Conservation (phyloP, 306 rosid species). For the Vigna mungo region DNA sequence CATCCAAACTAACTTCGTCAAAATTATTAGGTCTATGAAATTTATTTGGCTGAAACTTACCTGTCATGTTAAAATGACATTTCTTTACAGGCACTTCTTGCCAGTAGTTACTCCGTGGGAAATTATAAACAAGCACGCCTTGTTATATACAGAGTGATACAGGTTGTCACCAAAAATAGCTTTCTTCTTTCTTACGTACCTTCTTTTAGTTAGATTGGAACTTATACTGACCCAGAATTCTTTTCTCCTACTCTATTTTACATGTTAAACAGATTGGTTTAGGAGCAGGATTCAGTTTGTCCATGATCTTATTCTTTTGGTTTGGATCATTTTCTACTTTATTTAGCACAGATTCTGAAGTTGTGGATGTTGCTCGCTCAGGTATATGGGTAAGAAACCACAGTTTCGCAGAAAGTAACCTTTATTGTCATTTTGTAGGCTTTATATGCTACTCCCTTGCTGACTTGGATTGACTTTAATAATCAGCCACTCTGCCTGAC, state of each 20-base stretch:
- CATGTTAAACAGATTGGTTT: slow-evolving; percentile 73
- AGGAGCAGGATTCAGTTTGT: slow-evolving; percentile 68
- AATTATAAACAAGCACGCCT: slow-evolving; percentile 76
- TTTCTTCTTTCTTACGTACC: background rate
- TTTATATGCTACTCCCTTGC: background rate
- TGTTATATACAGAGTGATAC: slow-evolving; percentile 71
- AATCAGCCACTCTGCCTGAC: slow-evolving; percentile 4
- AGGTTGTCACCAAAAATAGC: slow-evolving; percentile 54
- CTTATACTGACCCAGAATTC: slow-evolving; percentile 37
- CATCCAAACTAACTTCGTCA: background rate
- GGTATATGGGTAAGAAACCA: slow-evolving; percentile 77
- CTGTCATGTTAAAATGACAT: slow-evolving; percentile 33
- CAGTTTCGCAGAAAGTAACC: slow-evolving; percentile 13
- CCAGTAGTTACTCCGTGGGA: slow-evolving; percentile 74
- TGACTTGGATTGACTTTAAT: background rate
- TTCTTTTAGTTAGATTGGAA: slow-evolving; percentile 22
- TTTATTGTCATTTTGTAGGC: slow-evolving; percentile 13
- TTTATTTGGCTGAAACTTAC: slow-evolving; percentile 33
- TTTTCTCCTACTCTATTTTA: slow-evolving; percentile 38
- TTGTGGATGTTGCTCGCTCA: slow-evolving; percentile 74
- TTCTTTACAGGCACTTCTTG: slow-evolving; percentile 80
- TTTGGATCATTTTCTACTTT: slow-evolving; percentile 78
- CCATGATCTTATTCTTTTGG: slow-evolving; percentile 72
- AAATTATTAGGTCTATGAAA: slow-evolving; percentile 36
- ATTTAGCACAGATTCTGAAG: slow-evolving; percentile 82